Conservation (phyloP, 495 filamentous ascomycete species). For the Geoglossum glabrum region DNA sequence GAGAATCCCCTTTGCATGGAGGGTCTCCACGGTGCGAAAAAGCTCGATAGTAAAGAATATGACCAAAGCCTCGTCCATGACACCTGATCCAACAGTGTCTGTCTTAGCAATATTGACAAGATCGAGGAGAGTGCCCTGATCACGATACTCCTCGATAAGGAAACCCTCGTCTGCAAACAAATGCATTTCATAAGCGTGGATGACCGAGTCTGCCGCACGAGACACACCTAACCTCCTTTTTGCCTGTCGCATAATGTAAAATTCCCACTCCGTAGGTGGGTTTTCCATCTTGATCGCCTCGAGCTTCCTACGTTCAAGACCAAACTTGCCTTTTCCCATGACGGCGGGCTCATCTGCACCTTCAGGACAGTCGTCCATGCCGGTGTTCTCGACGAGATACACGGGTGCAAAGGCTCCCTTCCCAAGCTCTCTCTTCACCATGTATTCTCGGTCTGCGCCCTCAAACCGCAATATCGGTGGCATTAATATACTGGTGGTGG, state of each 20-base stretch:
- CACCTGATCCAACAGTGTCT: slow-evolving; percentile 36
- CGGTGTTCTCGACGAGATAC: slow-evolving; percentile 61
- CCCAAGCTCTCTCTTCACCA: slow-evolving; percentile 70
- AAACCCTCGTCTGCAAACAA: slow-evolving; percentile 72
- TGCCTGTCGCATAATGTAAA: slow-evolving; percentile 77
- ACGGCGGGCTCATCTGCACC: slow-evolving; percentile 18
- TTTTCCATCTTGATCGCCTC: slow-evolving; percentile 90
- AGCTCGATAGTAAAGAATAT: slow-evolving; percentile 95
- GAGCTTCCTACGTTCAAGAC: slow-evolving; percentile 30
- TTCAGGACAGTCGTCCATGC: slow-evolving; percentile 25
- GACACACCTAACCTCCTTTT: slow-evolving; percentile 49
- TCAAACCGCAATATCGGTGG: slow-evolving; percentile 51
- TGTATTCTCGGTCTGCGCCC: slow-evolving; percentile 39
- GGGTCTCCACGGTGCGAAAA: slow-evolving; percentile 67
- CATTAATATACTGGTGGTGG: slow-evolving; percentile 27
- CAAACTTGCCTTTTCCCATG: slow-evolving; percentile 29
- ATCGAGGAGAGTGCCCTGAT: slow-evolving; percentile 82
- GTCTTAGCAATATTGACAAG: slow-evolving; percentile 69
- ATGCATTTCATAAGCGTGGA: slow-evolving; percentile 71
- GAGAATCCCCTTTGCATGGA: slow-evolving; percentile 60
- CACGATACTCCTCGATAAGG: slow-evolving; percentile 68
- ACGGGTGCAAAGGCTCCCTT: slow-evolving; percentile 89
- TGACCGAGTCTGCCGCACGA: slow-evolving; percentile 36
- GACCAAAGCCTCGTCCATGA: slow-evolving; percentile 68
- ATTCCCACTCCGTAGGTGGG: slow-evolving; percentile 81